phyloP scores from a whole-genome alignment of 495 filamentous ascomycete genomes.

The Hypomontagnella submonticulosa region DNA sequence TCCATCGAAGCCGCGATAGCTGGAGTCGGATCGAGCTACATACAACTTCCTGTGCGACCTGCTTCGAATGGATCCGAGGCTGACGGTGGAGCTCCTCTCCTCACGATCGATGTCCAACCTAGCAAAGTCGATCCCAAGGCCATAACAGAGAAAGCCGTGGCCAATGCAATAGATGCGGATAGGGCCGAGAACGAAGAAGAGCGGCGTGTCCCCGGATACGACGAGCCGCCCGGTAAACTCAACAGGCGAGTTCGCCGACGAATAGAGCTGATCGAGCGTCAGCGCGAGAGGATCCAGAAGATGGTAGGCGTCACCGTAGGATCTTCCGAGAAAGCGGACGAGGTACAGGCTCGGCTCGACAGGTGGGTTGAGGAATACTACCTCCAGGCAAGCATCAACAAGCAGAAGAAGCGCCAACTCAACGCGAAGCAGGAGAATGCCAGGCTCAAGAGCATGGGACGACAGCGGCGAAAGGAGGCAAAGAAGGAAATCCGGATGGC shows the following conservation, averaged over 20 bases:
- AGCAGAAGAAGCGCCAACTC: conserved; percentile 22
- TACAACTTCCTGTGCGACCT: conserved; percentile 2
- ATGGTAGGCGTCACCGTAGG: conserved; percentile 27
- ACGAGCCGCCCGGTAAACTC: conserved; percentile 15
- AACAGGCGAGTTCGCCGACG: conserved; percentile 44
- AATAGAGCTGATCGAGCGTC: conserved; percentile 39
- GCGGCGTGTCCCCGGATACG: too few relatives aligned
- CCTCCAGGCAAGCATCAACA: conserved; percentile 1
- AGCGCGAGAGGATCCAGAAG: conserved; percentile 37
- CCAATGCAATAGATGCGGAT: background rate
- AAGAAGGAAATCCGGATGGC: conserved; percentile 12
- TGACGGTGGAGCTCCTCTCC: conserved; percentile 23
- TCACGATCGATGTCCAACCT: conserved; percentile 40
- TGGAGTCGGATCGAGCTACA: background rate
- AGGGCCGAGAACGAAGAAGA: background rate
- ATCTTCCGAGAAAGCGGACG: conserved; percentile 20
- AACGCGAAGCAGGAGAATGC: conserved; percentile 18
- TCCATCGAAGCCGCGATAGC: conserved; percentile 3
- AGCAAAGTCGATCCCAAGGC: conserved; percentile 27
- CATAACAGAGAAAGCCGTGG: background rate
- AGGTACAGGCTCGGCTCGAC: conserved; percentile 35
- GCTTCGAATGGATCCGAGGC: conserved; percentile 1
- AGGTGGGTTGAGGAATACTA: conserved; percentile 31
- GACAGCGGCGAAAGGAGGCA: conserved; percentile 14
- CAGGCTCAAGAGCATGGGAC: conserved; percentile 7